Evolutionary conservation across 169 alveolate genomes (phyloP).

Genomic region (Toxoplasma gondii): DNA sequence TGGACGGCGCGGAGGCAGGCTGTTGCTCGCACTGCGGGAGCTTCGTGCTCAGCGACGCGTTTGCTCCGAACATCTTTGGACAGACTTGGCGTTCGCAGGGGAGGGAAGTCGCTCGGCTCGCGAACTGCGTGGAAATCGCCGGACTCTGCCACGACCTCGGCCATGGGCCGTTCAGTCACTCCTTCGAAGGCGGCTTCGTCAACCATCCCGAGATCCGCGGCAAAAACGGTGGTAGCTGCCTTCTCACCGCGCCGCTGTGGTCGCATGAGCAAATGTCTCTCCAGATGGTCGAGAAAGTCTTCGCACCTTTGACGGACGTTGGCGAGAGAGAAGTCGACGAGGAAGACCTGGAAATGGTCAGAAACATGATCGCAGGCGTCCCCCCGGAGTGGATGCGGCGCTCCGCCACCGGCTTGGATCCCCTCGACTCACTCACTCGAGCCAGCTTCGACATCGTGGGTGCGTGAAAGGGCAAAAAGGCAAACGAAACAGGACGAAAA

Average conservation of each 20-base stretch:
- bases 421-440: conserved; percentile 73
- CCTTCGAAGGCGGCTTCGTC: conserved; percentile 81
- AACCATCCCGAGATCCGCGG: conserved; percentile 57
- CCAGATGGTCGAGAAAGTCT: conserved; percentile 75
- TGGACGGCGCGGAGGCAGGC: background rate
- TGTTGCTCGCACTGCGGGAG: conserved; percentile 13
- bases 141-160: conserved; percentile 94
- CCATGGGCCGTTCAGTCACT: conserved; percentile 92
- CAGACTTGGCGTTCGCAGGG: conserved; percentile 41
- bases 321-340: conserved; percentile 39
- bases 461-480: background rate
- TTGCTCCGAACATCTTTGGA: background rate
- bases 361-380: conserved; percentile 66
- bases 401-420: conserved; percentile 51
- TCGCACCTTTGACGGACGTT: conserved; percentile 62
- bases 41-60: background rate
- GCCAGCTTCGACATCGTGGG: conserved; percentile 90
- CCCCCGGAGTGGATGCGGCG: conserved; percentile 65
- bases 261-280: conserved; percentile 80
- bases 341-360: conserved; percentile 64
- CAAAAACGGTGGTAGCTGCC: background rate
- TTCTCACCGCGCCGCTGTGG: conserved; percentile 65
- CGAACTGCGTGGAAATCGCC: conserved; percentile 84
- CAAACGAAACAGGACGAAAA: background rate
- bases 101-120: conserved; percentile 75